Evolutionary conservation across 2,329 filamentous ascomycete species (phyloP).

Genomic region (Xylaria sp.): DNA sequence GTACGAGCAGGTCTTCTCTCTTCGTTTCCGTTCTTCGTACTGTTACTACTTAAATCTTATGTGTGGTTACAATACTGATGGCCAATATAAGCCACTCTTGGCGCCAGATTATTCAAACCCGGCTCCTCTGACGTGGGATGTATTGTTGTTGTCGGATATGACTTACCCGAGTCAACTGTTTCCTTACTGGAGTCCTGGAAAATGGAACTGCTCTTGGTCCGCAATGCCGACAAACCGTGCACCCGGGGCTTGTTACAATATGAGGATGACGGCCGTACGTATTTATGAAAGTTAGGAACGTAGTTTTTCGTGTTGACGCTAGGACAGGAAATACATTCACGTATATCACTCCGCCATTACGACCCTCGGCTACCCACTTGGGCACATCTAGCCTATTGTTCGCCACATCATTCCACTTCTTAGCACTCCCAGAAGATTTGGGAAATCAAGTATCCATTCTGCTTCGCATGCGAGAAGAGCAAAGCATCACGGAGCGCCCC

Average conservation of each 20-base stretch:
- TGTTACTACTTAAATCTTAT: not conserved
- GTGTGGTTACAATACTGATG: not conserved
- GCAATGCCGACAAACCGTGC: conserved; percentile 14
- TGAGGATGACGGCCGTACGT: conserved; percentile 26
- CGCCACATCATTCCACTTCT: conserved; percentile 26
- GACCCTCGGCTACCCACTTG: conserved; percentile 14
- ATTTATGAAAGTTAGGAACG: not conserved
- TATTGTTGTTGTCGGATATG: conserved; percentile 21
- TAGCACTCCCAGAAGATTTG: conserved; percentile 21
- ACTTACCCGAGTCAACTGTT: conserved; percentile 21
- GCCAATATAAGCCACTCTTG: conserved; percentile 19
- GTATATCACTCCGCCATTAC: conserved; percentile 22
- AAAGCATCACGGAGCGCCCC: conserved; percentile 12
- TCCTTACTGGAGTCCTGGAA: conserved; percentile 25
- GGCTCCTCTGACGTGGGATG: conserved; percentile 20
- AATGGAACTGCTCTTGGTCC: conserved; percentile 12
- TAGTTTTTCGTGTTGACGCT: not conserved
- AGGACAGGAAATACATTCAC: conserved; percentile 21
- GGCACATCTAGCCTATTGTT: not conserved
- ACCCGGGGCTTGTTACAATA: conserved; percentile 28
- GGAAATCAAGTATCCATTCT: conserved; percentile 15
- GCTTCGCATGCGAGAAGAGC: conserved; percentile 23
- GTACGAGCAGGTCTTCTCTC: not conserved
- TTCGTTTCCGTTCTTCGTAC: not conserved
- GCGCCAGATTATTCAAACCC: conserved; percentile 29